These are phyloP conservation scores for Fagopyrum tataricum DNA, from an alignment of 148 eudicot species.

Conservation along the genomic window DNA sequence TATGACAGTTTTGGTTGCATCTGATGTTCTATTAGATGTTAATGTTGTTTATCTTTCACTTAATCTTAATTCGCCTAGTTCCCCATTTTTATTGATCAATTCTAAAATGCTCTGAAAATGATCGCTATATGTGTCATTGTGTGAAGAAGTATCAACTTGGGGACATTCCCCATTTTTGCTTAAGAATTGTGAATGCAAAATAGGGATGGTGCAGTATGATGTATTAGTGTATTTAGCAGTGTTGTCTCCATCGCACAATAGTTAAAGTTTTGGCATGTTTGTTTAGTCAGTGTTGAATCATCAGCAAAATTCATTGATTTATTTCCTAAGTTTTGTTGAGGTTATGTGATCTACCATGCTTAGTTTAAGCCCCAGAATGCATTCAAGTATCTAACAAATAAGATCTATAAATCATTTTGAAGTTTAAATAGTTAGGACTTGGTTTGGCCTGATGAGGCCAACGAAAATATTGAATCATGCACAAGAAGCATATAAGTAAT, in stretches of 20 bases:
- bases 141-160: background rate
- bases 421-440: background rate
- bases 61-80: background rate
- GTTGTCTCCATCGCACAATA: background rate
- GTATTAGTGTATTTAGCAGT: background rate
- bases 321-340: background rate
- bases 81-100: background rate
- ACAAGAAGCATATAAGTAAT: background rate
- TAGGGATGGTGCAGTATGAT: background rate
- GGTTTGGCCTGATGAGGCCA: background rate
- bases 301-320: background rate
- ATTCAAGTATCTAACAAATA: too few species aligned
- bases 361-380: background rate
- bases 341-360: background rate
- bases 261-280: background rate
- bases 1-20: slow-evolving; percentile 1
- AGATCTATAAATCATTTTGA: too few species aligned
- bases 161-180: background rate
- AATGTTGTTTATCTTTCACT: background rate
- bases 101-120: background rate
- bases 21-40: background rate
- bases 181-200: background rate
- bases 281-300: background rate
- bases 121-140: background rate
- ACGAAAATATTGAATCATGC: background rate